A percentile compares a stretch with the other conserved stretches of the same genome.
Evolutionary conservation across 2,329 filamentous ascomycete species (phyloP).

Genomic region (Myriangium duriaei): DNA sequence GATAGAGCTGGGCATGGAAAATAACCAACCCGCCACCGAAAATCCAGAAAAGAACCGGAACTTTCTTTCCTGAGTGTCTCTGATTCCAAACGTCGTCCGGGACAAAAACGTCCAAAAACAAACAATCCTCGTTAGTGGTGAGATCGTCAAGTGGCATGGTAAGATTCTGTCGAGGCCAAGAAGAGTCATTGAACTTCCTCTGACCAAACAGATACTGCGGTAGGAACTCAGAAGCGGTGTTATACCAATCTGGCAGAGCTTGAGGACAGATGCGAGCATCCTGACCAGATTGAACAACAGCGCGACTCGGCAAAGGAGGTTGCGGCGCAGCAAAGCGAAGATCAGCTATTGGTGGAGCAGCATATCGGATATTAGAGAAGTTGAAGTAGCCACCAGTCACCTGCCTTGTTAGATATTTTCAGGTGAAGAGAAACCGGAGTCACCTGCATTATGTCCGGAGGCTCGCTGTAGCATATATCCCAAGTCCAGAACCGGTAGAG

Average conservation of each 20-base stretch:
- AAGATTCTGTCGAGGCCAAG: slow-evolving; percentile 1
- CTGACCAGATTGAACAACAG: slow-evolving; percentile 33
- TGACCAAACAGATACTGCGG: slow-evolving; percentile 19
- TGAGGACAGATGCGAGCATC: slow-evolving; percentile 34
- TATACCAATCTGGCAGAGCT: slow-evolving; percentile 33
- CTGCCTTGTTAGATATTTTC: slow-evolving; percentile 3
- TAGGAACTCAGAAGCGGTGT: slow-evolving; percentile 23
- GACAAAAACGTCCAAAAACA: slow-evolving; percentile 29
- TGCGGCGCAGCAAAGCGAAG: slow-evolving; percentile 6
- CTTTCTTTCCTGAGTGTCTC: slow-evolving; percentile 22
- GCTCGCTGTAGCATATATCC: slow-evolving; percentile 42
- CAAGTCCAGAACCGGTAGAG: slow-evolving; percentile 39
- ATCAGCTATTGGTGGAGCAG: slow-evolving; percentile 35
- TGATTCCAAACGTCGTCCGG: slow-evolving; percentile 24
- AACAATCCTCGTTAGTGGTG: slow-evolving; percentile 27
- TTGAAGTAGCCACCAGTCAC: slow-evolving; percentile 29
- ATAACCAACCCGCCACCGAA: slow-evolving; percentile 37
- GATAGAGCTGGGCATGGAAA: too few species aligned
- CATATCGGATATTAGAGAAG: slow-evolving; percentile 46
- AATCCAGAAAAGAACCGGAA: slow-evolving; percentile 31
- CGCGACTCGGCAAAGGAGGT: slow-evolving; percentile 26
- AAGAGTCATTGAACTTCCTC: slow-evolving; percentile 14
- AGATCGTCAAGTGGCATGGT: slow-evolving; percentile 14
- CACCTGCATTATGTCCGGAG: slow-evolving; percentile 27
- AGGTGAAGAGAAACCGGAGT: not conserved